Percentiles rank a stretch among this genome's conserved stretches.
Evolutionary conservation across 2,329 filamentous ascomycete genomes (phyloP).

Genomic region (Coniochaeta hoffmannii): DNA sequence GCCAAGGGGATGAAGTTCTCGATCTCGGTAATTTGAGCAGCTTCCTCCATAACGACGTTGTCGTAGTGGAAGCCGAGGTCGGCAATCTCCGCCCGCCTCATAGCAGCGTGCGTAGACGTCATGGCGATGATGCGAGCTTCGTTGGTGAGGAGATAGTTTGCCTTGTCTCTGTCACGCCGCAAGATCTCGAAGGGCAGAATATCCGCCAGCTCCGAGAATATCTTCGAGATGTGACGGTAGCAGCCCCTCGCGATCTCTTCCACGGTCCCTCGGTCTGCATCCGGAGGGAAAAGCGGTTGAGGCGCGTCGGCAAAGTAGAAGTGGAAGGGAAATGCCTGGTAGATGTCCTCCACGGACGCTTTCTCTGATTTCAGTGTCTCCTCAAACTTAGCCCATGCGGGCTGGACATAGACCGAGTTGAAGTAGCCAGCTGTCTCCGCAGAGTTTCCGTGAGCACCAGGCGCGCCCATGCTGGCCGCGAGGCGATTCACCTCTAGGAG

Average conservation of each 20-base stretch:
- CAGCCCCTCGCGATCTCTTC: constrained; percentile 77
- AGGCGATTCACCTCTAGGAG: constrained; percentile 80
- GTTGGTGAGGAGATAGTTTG: constrained; percentile 90
- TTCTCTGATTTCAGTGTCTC: constrained; percentile 52
- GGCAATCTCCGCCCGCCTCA: constrained; percentile 84
- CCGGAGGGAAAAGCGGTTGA: constrained; percentile 70
- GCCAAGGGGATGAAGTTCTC: constrained; percentile 94
- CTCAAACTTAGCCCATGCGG: constrained; percentile 81
- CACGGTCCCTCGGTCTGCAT: constrained; percentile 56
- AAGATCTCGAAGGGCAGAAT: constrained; percentile 94
- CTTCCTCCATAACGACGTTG: constrained; percentile 97
- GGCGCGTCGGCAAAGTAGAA: constrained; percentile 81
- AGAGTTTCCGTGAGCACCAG: constrained; percentile 91
- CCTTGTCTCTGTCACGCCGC: constrained; percentile 80
- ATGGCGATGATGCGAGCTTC: constrained; percentile 98
- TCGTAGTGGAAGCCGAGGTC: constrained; percentile 93
- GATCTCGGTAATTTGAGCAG: constrained; percentile 94
- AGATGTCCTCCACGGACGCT: constrained; percentile 52
- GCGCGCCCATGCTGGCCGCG: constrained; percentile 75
- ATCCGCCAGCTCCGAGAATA: constrained; percentile 88
- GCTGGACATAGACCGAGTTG: constrained; percentile 82
- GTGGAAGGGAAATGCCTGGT: constrained; percentile 78
- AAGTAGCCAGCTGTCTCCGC: constrained; percentile 98
- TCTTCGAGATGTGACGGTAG: constrained; percentile 78
- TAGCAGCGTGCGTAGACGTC: constrained; percentile 97